Percentiles rank a stretch among this genome's conserved stretches.
These are phyloP conservation scores for Scenedesmus sp. DNA, from an alignment of 163 green algal genomes.

Conservation along the genomic window DNA sequence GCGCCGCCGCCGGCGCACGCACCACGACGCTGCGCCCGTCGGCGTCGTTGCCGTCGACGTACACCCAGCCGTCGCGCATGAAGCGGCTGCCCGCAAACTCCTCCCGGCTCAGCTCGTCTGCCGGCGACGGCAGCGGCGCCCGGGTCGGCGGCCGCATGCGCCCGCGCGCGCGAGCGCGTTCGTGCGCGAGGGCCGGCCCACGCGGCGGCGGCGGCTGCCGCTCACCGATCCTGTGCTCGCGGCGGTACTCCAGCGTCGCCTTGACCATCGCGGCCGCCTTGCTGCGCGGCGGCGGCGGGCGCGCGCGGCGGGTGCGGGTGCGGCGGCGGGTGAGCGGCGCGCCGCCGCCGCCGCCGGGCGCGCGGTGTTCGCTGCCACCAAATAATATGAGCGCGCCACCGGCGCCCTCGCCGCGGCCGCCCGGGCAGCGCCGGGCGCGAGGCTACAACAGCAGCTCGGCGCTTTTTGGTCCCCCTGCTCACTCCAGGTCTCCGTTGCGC, in stretches of 20 bases:
- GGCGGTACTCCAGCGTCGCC: slow-evolving; percentile 32
- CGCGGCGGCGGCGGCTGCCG: neutral
- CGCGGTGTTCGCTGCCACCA: too few relatives aligned
- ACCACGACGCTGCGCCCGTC: slow-evolving; percentile 38
- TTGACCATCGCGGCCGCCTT: slow-evolving; percentile 39
- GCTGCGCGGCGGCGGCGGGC: too few relatives aligned
- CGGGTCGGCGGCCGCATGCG: neutral
- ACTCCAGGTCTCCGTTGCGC: slow-evolving; percentile 23
- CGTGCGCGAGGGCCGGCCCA: too few relatives aligned
- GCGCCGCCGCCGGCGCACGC: neutral
- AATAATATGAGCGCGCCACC: too few relatives aligned
- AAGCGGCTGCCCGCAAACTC: slow-evolving; percentile 51
- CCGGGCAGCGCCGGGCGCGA: too few relatives aligned
- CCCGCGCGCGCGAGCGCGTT: neutral
- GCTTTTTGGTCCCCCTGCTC: too few relatives aligned
- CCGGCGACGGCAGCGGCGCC: neutral
- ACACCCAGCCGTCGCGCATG: slow-evolving; percentile 37
- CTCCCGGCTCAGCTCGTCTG: slow-evolving; percentile 44
- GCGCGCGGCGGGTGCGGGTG: too few relatives aligned
- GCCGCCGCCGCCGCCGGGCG: too few relatives aligned
- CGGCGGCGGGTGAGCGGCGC: too few relatives aligned
- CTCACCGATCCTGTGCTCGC: slow-evolving; percentile 26
- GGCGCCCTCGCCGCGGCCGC: too few relatives aligned
- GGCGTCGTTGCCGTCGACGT: slow-evolving; percentile 43
- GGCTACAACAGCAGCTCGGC: too few relatives aligned